A percentile compares a stretch with the other conserved stretches of the same genome.
Evolutionary conservation across 1,284 basidiomycete genomes (phyloP).

Genomic region (Naganishia cerealis): DNA sequence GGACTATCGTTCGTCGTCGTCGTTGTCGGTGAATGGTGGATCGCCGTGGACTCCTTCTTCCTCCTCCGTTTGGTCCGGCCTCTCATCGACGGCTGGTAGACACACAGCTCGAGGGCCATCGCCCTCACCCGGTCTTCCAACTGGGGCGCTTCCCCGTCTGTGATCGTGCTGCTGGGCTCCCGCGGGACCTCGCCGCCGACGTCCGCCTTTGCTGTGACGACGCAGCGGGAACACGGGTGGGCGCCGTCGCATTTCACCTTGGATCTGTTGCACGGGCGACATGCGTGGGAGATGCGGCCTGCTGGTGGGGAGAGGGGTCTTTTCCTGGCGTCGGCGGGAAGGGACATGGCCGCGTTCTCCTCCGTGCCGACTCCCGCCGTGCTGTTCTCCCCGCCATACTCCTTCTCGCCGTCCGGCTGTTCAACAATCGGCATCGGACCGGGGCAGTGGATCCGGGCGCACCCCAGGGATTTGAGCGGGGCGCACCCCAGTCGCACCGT

Average conservation of each 20-base stretch:
- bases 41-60: neutral
- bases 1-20: neutral
- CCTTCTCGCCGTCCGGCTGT: no score
- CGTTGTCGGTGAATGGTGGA: neutral
- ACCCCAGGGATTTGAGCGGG: no score
- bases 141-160: no score
- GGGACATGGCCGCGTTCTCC: no score
- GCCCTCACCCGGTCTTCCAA: neutral
- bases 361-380: no score
- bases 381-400: no score
- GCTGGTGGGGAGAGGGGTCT: neutral
- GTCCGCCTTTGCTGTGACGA: neutral
- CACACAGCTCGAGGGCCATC: slow-evolving; percentile 31
- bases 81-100: slow-evolving; percentile 41
- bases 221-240: slow-evolving; percentile 2
- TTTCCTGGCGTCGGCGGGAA: no score
- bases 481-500: no score
- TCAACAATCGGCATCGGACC: no score
- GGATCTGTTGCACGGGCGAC: neutral
- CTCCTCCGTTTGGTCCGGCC: slow-evolving; percentile 41
- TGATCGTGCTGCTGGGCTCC: no score
- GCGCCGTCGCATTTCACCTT: slow-evolving; percentile 7
- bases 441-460: no score
- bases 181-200: neutral
- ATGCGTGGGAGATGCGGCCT: slow-evolving; percentile 5